phyloP scores from a whole-genome alignment of 768 basidiomycete species.

The Pleurotus salmoneostramineus region DNA sequence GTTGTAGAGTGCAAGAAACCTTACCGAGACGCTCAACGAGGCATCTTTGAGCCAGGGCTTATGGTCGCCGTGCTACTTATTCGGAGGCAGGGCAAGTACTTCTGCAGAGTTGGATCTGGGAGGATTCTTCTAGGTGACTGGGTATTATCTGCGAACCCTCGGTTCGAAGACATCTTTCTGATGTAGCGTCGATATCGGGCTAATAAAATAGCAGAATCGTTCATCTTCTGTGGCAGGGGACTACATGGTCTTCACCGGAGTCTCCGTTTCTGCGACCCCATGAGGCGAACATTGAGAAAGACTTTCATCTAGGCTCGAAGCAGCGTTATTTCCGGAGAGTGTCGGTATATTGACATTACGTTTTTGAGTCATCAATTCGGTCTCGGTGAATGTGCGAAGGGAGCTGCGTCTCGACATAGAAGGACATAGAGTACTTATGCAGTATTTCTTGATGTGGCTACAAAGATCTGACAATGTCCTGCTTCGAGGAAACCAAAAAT shows the following conservation, averaged over 20 bases:
- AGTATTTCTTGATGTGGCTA: not conserved
- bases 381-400: not conserved
- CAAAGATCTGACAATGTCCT: not conserved
- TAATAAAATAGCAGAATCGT: too few relatives aligned
- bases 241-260: not conserved
- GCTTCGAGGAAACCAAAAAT: not conserved
- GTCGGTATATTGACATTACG: not conserved
- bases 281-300: not conserved
- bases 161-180: not conserved
- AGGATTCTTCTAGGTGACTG: not conserved
- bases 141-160: not conserved
- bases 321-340: not conserved
- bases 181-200: not conserved
- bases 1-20: not conserved
- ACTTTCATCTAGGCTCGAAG: not conserved
- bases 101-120: not conserved
- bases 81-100: not conserved
- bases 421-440: not conserved
- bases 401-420: not conserved
- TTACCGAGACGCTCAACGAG: not conserved
- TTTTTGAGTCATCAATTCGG: not conserved
- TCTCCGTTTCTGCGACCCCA: not conserved
- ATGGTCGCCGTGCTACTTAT: not conserved
- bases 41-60: not conserved
- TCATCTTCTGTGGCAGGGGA: too few relatives aligned